These are phyloP conservation scores for Rhizophora apiculata DNA, from an alignment of 345 rosid genomes.

Conservation along the genomic window DNA sequence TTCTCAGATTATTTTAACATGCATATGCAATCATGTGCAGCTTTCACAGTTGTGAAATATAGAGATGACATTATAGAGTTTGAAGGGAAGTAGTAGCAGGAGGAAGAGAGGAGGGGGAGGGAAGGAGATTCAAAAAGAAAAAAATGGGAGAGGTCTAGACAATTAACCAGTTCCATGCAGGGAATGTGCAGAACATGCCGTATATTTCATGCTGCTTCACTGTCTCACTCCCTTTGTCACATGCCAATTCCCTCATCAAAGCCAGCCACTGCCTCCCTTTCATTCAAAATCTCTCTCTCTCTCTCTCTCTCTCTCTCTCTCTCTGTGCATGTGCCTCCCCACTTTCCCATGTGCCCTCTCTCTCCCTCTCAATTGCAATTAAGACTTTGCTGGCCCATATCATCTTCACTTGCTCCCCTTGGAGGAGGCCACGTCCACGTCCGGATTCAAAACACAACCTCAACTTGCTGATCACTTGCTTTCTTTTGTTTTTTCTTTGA, in stretches of 20 bases:
- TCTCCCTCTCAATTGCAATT: constrained; percentile 9
- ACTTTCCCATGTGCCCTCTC: constrained; percentile 13
- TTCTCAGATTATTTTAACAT: too few relatives aligned
- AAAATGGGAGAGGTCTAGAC: background rate
- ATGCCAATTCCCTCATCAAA: constrained; percentile 1
- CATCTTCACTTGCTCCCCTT: constrained; percentile 61
- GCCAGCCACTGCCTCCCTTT: background rate
- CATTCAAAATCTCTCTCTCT: background rate
- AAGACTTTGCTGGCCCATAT: constrained; percentile 51
- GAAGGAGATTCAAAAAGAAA: background rate
- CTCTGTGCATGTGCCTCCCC: background rate
- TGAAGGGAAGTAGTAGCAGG: too few relatives aligned
- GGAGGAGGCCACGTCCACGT: constrained; percentile 29
- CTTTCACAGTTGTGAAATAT: too few relatives aligned
- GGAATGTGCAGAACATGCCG: constrained; percentile 71
- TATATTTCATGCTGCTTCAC: constrained; percentile 44
- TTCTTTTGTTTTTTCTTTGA: background rate
- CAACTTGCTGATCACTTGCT: background rate
- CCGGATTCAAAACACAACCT: background rate
- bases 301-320: background rate
- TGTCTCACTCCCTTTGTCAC: constrained; percentile 33
- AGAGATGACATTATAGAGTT: too few relatives aligned
- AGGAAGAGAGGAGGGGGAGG: too few relatives aligned
- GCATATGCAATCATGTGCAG: too few relatives aligned
- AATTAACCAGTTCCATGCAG: constrained; percentile 31